Evolutionary conservation across 441 rosid species (phyloP).

Genomic region (Adansonia gregorii): DNA sequence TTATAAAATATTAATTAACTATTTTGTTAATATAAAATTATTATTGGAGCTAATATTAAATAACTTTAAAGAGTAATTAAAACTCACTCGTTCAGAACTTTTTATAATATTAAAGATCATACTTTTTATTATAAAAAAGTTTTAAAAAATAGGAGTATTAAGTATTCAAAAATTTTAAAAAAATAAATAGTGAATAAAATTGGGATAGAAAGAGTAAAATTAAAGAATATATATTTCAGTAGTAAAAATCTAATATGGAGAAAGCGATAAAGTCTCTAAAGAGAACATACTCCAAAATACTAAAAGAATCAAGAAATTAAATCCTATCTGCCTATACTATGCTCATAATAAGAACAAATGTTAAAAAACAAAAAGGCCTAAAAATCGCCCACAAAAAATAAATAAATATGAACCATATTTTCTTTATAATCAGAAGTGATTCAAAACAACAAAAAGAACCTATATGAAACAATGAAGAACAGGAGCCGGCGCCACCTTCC

Average conservation of each 20-base stretch:
- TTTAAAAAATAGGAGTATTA: too few species aligned
- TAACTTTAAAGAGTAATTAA: too few species aligned
- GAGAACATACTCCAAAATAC: background rate
- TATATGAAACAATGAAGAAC: slow-evolving; percentile 6
- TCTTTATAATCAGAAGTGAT: background rate
- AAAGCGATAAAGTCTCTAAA: background rate
- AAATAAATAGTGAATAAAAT: too few species aligned
- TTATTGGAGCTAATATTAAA: too few species aligned
- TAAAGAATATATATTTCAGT: background rate
- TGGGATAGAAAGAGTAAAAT: background rate
- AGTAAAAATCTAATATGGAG: background rate
- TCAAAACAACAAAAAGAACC: background rate
- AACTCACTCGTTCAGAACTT: too few species aligned
- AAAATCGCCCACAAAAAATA: background rate
- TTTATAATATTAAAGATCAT: too few species aligned
- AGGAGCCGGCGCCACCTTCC: background rate
- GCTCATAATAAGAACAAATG: background rate
- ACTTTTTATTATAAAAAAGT: too few species aligned
- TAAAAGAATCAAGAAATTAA: background rate
- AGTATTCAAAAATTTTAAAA: too few species aligned
- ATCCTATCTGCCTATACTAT: background rate
- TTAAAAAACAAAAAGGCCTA: background rate
- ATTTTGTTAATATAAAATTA: too few species aligned
- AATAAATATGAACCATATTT: background rate
- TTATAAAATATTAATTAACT: too few species aligned